phyloP scores from a whole-genome alignment of 148 eudicot genomes.

The Vaccinium myrtillus region DNA sequence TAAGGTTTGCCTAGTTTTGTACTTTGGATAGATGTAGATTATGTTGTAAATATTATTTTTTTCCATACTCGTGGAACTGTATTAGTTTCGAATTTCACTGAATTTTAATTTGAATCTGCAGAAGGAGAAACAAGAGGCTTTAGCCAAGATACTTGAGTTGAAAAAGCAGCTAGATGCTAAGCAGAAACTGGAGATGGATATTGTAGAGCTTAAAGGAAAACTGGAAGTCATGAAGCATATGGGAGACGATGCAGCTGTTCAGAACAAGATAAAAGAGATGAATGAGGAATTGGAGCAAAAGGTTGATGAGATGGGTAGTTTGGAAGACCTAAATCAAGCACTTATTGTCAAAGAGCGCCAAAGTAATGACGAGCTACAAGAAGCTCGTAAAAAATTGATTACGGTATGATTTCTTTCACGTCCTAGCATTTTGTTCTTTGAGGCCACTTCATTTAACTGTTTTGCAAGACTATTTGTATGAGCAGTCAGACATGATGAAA shows the following conservation, averaged over 20 bases:
- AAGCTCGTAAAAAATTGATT: conserved; percentile 66
- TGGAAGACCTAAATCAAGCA: conserved; percentile 51
- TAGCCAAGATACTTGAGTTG: conserved; percentile 59
- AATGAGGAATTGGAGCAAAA: conserved; percentile 53
- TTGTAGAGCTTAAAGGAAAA: conserved; percentile 76
- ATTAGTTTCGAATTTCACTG: conserved; percentile 10
- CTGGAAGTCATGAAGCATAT: conserved; percentile 76
- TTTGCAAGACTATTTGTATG: not conserved
- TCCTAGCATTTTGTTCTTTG: conserved; percentile 4
- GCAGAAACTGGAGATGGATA: conserved; percentile 80
- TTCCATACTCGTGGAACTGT: not conserved
- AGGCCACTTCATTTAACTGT: not conserved
- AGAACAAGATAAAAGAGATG: conserved; percentile 63
- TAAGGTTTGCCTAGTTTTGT: conserved; percentile 41
- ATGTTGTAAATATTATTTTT: not conserved
- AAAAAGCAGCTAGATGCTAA: conserved; percentile 71
- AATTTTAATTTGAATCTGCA: conserved; percentile 29
- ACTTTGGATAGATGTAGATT: too few species aligned
- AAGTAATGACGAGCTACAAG: conserved; percentile 85
- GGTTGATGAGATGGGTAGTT: conserved; percentile 39
- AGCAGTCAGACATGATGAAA: too few species aligned
- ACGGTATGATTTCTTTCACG: conserved; percentile 36
- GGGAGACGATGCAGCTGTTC: conserved; percentile 74
- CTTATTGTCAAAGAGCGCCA: conserved; percentile 58
- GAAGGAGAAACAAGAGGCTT: conserved; percentile 83